Evolutionary conservation across 2,329 filamentous ascomycete genomes (phyloP).

Genomic region (Colletotrichum orbiculare): DNA sequence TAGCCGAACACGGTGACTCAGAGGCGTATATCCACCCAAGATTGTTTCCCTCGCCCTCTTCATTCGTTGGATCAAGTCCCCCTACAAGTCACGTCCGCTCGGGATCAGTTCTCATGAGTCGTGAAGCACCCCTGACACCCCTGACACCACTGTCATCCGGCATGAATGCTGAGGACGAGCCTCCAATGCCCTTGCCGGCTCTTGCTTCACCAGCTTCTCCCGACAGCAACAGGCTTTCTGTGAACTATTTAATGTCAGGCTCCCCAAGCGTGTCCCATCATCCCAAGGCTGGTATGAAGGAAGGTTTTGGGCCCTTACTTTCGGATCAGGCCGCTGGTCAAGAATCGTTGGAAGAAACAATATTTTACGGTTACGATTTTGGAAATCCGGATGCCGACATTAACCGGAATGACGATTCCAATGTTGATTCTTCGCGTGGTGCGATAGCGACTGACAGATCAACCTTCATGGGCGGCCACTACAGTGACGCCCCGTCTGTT

Average conservation of each 20-base stretch:
- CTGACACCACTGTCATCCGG: conserved; percentile 54
- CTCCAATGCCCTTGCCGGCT: conserved; percentile 39
- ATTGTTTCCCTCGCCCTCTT: conserved; percentile 24
- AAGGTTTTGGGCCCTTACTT: conserved; percentile 39
- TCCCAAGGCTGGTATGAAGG: conserved; percentile 39
- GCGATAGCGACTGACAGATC: too few species aligned
- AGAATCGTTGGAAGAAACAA: conserved; percentile 47
- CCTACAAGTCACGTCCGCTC: conserved; percentile 39
- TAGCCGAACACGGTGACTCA: conserved; percentile 21
- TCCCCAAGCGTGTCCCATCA: conserved; percentile 50
- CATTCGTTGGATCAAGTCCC: conserved; percentile 18
- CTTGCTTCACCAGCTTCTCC: conserved; percentile 40
- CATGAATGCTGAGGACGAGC: conserved; percentile 51
- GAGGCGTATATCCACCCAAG: not conserved
- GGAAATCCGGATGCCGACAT: conserved; percentile 77
- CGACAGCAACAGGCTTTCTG: conserved; percentile 62
- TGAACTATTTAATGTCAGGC: conserved; percentile 72
- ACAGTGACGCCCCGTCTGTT: too few species aligned
- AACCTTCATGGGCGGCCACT: too few species aligned
- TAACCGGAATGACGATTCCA: conserved; percentile 75
- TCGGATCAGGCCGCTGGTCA: conserved; percentile 23
- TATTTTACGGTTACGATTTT: conserved; percentile 76
- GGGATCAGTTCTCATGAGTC: conserved; percentile 41
- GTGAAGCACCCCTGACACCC: conserved; percentile 52
- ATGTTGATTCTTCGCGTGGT: conserved; percentile 65